Evolutionary conservation across 208 protist species (phyloP), one percentile per base, ranked within the genome.

Genomic region (Trypanosomatidae sp.): DNA sequence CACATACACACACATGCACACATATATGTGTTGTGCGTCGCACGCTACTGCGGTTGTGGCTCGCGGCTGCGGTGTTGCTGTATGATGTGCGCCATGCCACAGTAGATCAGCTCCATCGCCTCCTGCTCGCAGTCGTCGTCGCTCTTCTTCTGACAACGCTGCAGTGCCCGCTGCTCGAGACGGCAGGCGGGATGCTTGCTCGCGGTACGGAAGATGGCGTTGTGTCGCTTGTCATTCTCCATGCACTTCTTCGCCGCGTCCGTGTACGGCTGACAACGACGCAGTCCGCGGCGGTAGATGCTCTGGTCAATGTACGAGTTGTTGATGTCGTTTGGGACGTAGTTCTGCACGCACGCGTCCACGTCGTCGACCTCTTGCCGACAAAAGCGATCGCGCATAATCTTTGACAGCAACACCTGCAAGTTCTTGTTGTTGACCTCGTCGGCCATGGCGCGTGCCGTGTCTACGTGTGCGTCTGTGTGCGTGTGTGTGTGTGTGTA

Each of bases 11-110:
- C 43, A 13, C 43, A 6, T 47, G 11, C 39, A 11, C 23, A 20
- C 43, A 23, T n/a, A n/a, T n/a, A n/a, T n/a, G n/a, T n/a, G n/a
- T n/a, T n/a, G n/a, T n/a, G n/a, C n/a, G n/a, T n/a, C n/a, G n/a
- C n/a, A n/a, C n/a, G n/a, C n/a, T n/a, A n/a, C n/a, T n/a, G n/a
- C n/a, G n/a, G n/a, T n/a, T n/a, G n/a, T n/a, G n/a, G n/a, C n/a
- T n/a, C n/a, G n/a, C n/a, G n/a, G n/a, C n/a, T n/a, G n/a, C n/a
- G n/a, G n/a, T n/a, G n/a, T n/a, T n/a, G n/a, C n/a, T n/a, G n/a
- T n/a, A n/a, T n/a, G n/a, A n/a, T n/a, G n/a, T n/a, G n/a, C n/a
- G 83, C 71, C 74, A 92, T 83, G 13, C 83, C 83, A 43, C 83
- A 92, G 65, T 83, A 87, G 23, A 92, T 48, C 43, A 65, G 68